Base-by-base conservation (phyloP, 768 basidiomycete species). In the Tylopilus plumbeoviolaceoides region DNA sequence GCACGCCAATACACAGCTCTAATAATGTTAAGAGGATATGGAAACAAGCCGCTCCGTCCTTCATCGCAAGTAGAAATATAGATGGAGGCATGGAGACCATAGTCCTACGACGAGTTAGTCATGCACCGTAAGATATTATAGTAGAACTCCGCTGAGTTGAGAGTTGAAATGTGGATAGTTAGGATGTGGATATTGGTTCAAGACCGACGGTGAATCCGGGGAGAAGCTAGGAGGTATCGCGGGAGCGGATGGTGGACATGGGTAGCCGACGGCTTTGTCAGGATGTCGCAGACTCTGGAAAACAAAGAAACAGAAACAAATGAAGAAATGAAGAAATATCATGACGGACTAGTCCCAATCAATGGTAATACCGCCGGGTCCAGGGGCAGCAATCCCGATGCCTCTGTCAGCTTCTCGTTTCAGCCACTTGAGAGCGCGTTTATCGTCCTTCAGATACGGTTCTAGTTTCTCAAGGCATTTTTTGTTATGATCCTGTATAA, bases 391-490 rank as follows among this genome's bases (percentile, higher is more conserved):
- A 40, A 91, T 70, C 39, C 89, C 90, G 54, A 91, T 87, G 27
- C 83, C 81, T 42, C 87, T 81, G 45, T 89, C 82, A 31, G 82
- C 79, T 68, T 91, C 87, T 46, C 87, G 78, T 64, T 82, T 82
- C 39, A 94, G 78, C 86, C 87, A 94, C 62, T 83, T 87, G 62
- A 84, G 62, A 15, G 91, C 90, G 28, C 89, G 82, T 70, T 86
- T 87, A 69, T 93, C 91, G 35, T 87, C 82, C 54, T 82, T 82
- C 54, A 94, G 70, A 51, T 77, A 73, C 2, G 85, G 86, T 54
- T 81, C 73, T 28, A 95, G 73, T 57, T 74, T 75, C 46, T 84
- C 81, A 30, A 77, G 75, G 63, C 89, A 91, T 10, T 76, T 75
- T 62, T 82, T 79, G 65, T 95, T 95, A 66, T 95, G 92, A 47